A percentile compares a stretch with the other conserved stretches of the same genome.
phyloP scores from a whole-genome alignment of 208 protist genomes.

The Porcisia hertigi region DNA sequence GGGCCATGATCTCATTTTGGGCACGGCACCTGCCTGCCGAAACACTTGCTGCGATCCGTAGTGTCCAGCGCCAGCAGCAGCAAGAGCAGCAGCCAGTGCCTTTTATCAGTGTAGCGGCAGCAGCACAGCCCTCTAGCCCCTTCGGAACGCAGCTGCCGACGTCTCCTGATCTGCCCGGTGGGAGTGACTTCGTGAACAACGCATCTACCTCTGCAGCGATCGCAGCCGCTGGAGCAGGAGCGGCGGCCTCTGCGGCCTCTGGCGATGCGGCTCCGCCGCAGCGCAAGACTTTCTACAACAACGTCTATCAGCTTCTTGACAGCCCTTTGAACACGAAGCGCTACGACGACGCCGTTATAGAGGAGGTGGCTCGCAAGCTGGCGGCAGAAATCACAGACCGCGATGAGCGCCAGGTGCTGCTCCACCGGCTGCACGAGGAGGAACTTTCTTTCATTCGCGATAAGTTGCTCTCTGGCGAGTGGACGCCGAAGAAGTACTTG shows the following conservation, averaged over 20 bases:
- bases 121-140: conserved; percentile 21
- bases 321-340: conserved; percentile 45
- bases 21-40: conserved; percentile 57
- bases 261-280: conserved; percentile 1
- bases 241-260: neutral
- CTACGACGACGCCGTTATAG: conserved; percentile 37
- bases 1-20: conserved; percentile 78
- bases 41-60: conserved; percentile 60
- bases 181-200: conserved; percentile 15
- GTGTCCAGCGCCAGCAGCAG: conserved; percentile 41
- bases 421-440: conserved; percentile 83
- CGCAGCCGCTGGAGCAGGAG: conserved; percentile 8
- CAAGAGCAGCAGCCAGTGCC: conserved; percentile 1
- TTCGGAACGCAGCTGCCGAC: conserved; percentile 9
- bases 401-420: conserved; percentile 87
- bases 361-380: conserved; percentile 54
- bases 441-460: conserved; percentile 75
- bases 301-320: conserved; percentile 55
- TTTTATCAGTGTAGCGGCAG: conserved; percentile 4
- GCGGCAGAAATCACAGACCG: conserved; percentile 49
- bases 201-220: conserved; percentile 13
- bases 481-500: conserved; percentile 87
- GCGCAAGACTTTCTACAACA: conserved; percentile 39
- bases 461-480: conserved; percentile 91
- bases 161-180: conserved; percentile 8